Evolutionary conservation across 306 rosid genomes (phyloP), one percentile per base, ranked within the genome.

Genomic region (Dicorynia guianensis): DNA sequence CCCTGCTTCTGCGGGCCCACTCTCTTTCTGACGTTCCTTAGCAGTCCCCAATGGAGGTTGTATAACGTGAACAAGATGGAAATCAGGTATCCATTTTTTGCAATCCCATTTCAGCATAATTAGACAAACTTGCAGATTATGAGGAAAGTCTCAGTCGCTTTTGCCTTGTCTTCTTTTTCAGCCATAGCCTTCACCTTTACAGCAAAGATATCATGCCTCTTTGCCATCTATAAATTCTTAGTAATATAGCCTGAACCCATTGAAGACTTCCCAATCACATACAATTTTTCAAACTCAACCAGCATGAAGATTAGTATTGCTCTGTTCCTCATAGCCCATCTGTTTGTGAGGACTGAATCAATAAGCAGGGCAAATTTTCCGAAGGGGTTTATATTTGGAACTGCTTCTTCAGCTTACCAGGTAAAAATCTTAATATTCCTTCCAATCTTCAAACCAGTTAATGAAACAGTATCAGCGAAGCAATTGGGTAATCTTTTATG

Each of bases 391-490:
- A 20, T 90, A 40, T 93, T 93, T 78, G 97, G 98, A 81, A 93
- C 97, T 62, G 98, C 98, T 82, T 90, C 98, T 71, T 93, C 98
- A 36, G 98, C 98, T 62, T 81, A 82, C 80, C 98, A 93, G 98
- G 98, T 93, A 89, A 19, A 62, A 12, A n/a, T 64, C 33, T 34
- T 9, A 34, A 10, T 54, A 62, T 77, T 18, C 6, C 25, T 5
- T 83, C 57, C 39, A 35, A 20, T 35, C 44, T 43, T 61, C 52
- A 50, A 49, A 59, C 36, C n/a, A 1, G 8, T 36, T 47, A 19
- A 11, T 30, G 61, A 59, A 67, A 59, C 38, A 15, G 40, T 42
- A 36, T 40, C 33, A 43, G 36, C 14, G 64, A n/a, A 70, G 69
- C 55, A 46, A 56, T 78, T 54, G 19, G 56, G 56, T n/a, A 11